Evolutionary conservation across 371 early-diverging fungal genomes (phyloP).

Genomic region (Rhizomucor miehei): DNA sequence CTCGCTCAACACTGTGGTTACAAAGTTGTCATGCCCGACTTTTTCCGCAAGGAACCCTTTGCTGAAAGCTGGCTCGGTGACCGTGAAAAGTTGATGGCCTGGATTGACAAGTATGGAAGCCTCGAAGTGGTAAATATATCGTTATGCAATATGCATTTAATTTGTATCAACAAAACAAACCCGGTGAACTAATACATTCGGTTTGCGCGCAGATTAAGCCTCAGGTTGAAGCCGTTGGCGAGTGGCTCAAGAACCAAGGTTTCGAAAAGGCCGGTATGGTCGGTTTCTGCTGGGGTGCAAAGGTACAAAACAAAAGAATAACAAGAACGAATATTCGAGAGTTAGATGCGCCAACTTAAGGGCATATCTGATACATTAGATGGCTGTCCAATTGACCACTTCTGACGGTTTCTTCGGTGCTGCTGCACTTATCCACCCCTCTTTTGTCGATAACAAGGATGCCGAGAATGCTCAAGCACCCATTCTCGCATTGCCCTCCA

Average conservation of each 20-base stretch:
- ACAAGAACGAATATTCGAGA: background rate
- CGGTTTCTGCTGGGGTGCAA: slow-evolving; percentile 74
- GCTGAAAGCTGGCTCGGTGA: slow-evolving; percentile 20
- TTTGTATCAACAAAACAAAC: background rate
- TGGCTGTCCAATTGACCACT: slow-evolving; percentile 32
- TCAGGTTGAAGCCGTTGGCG: slow-evolving; percentile 31
- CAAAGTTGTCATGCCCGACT: slow-evolving; percentile 67
- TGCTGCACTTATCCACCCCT: slow-evolving; percentile 63
- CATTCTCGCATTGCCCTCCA: slow-evolving; percentile 57
- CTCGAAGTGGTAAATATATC: slow-evolving; percentile 23
- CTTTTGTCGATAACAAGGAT: slow-evolving; percentile 48
- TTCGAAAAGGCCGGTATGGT: slow-evolving; percentile 42
- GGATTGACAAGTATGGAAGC: slow-evolving; percentile 35
- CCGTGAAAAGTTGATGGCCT: slow-evolving; percentile 24
- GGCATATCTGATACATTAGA: too few relatives aligned
- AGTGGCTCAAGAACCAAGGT: slow-evolving; percentile 43
- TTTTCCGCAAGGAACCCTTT: slow-evolving; percentile 54
- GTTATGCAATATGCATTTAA: too few relatives aligned
- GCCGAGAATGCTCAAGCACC: slow-evolving; percentile 55
- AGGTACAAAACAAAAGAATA: slow-evolving; percentile 15
- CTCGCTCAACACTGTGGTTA: slow-evolving; percentile 55
- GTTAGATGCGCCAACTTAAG: too few relatives aligned
- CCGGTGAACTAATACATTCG: too few relatives aligned
- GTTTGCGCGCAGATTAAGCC: slow-evolving; percentile 17
- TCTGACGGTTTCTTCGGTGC: slow-evolving; percentile 36